phyloP scores from a whole-genome alignment of 2,329 filamentous ascomycete genomes.

The Sporothrix euskadiensis region DNA sequence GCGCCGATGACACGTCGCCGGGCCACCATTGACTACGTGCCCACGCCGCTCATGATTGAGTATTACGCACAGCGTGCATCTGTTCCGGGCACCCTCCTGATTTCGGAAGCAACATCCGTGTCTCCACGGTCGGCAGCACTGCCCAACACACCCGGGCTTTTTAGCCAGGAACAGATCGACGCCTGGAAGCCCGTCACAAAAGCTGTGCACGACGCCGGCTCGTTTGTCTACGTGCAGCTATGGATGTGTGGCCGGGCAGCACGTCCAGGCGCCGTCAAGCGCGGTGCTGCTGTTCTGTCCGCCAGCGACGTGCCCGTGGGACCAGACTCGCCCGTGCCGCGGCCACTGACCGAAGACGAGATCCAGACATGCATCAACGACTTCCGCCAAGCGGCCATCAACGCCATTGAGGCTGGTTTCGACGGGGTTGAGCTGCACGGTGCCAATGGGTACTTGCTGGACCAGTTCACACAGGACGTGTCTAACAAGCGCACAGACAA shows the following conservation, averaged over 20 bases:
- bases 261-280: slow-evolving; percentile 7
- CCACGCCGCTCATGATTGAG: slow-evolving; percentile 39
- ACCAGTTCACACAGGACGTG: slow-evolving; percentile 59
- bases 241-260: slow-evolving; percentile 24
- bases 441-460: slow-evolving; percentile 76
- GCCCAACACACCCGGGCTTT: slow-evolving; percentile 59
- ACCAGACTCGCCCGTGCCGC: neutral
- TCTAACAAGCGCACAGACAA: slow-evolving; percentile 56
- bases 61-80: slow-evolving; percentile 49
- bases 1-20: slow-evolving; percentile 57
- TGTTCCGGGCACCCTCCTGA: slow-evolving; percentile 45
- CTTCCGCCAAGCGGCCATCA: slow-evolving; percentile 55
- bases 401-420: slow-evolving; percentile 64
- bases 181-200: slow-evolving; percentile 62
- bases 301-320: slow-evolving; percentile 22
- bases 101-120: slow-evolving; percentile 50
- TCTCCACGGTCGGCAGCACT: slow-evolving; percentile 41
- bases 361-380: slow-evolving; percentile 64
- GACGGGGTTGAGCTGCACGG: slow-evolving; percentile 73
- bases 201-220: slow-evolving; percentile 52
- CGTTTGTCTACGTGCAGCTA: slow-evolving; percentile 26
- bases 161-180: slow-evolving; percentile 53
- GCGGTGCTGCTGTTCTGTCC: neutral
- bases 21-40: slow-evolving; percentile 40
- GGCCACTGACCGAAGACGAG: slow-evolving; percentile 64